Conservation (phyloP, 2,329 filamentous ascomycete species). For the Fusarium papillatum region DNA sequence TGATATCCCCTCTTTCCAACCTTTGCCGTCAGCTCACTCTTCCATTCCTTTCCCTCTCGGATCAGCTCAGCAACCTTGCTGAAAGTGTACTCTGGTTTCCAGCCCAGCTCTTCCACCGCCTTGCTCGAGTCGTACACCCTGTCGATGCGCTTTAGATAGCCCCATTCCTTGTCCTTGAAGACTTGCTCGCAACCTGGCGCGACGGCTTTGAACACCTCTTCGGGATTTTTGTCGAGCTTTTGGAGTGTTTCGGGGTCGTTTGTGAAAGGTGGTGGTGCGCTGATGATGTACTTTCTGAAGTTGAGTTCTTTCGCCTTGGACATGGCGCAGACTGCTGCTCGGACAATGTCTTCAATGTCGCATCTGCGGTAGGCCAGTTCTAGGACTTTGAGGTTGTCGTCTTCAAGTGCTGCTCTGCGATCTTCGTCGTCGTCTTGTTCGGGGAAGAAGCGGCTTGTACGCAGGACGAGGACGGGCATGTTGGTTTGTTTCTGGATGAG, state of each 20-base stretch:
- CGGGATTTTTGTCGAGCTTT: slow-evolving; percentile 50
- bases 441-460: slow-evolving; percentile 63
- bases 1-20: slow-evolving; percentile 62
- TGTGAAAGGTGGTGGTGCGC: slow-evolving; percentile 56
- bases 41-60: slow-evolving; percentile 50
- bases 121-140: slow-evolving; percentile 60
- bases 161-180: slow-evolving; percentile 52
- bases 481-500: slow-evolving; percentile 54
- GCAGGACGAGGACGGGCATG: slow-evolving; percentile 58
- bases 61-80: slow-evolving; percentile 50
- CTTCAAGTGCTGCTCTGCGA: slow-evolving; percentile 50
- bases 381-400: slow-evolving; percentile 62
- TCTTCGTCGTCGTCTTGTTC: slow-evolving; percentile 61
- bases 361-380: slow-evolving; percentile 60
- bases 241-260: slow-evolving; percentile 47
- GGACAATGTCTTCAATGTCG: slow-evolving; percentile 59
- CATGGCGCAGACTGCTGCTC: slow-evolving; percentile 56
- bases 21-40: slow-evolving; percentile 53
- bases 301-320: slow-evolving; percentile 45
- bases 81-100: slow-evolving; percentile 59
- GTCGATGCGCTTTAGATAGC: slow-evolving; percentile 54
- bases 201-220: slow-evolving; percentile 43
- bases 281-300: slow-evolving; percentile 60
- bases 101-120: slow-evolving; percentile 56
- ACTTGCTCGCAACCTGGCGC: slow-evolving; percentile 46